Base-by-base conservation (phyloP, 495 filamentous ascomycete genomes). In the Xylaria curta region DNA sequence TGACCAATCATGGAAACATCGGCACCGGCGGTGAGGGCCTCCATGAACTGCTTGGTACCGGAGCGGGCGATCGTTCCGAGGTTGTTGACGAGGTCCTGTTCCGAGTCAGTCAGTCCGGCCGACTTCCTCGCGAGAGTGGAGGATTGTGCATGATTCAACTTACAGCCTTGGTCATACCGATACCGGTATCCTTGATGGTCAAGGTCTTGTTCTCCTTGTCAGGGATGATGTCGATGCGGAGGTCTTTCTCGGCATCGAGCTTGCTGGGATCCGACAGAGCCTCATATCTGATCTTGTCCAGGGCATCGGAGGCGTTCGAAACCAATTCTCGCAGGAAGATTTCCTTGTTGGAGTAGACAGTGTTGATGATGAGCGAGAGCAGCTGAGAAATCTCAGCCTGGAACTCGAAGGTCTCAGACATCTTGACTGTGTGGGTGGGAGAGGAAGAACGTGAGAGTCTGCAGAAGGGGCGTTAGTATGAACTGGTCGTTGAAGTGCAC, bases 381-480 rank as follows among this genome's bases (percentile, higher is more conserved):
- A 99, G 93, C 94, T 99, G 96, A 91, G 94, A 97, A 84, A 98
- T 98, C 92, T 98, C 95, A 92, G 95, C 95, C 91, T 99, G 96
- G 88, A 99, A 99, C 91, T 98, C 94, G 87, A 98, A 98, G 71
- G 93, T 97, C 87, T 97, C 92, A 81, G 94, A 83, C 94, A 97
- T 96, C 81, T 82, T 93, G 86, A 64, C n/a, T 38, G 61, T 38
- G 42, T 56, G 69, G 51, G 26, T 46, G 31, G 28, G 46, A 47
- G 19, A 21, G 21, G 31, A 3, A 21, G 13, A 62, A 33, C 59
- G 15, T 66, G 31, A 59, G 69, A 33, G 53, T 61, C 61, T 62
- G 31, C 38, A 24, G 44, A 56, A 38, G 12, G 12, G 19, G 1
- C 6, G 54, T 71, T 21, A 66, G 69, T 40, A 49, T 42, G 26